Conservation (phyloP, 441 rosid species). For the Capsella rubella region DNA sequence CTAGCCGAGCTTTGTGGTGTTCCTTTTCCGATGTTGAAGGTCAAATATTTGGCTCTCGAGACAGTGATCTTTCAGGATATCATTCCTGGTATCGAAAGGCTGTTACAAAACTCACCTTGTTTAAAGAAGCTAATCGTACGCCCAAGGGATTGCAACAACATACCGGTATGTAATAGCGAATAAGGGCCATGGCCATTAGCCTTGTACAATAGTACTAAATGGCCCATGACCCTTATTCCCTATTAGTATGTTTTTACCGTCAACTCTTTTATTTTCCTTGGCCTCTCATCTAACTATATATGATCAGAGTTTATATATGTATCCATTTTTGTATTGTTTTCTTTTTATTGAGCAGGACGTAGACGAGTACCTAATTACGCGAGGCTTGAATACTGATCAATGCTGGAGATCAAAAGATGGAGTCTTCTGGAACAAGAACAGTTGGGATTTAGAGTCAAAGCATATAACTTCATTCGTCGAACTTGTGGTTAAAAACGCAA, state of each 20-base stretch:
- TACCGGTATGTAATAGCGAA: not conserved
- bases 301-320: not conserved
- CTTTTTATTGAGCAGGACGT: not conserved
- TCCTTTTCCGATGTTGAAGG: not conserved
- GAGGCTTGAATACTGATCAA: not conserved
- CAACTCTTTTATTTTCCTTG: not conserved
- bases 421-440: not conserved
- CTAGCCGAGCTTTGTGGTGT: not conserved
- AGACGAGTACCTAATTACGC: not conserved
- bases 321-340: not conserved
- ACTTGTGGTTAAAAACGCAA: not conserved
- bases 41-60: not conserved
- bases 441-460: not conserved
- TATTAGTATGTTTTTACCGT: no score
- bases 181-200: not conserved
- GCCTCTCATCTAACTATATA: not conserved
- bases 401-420: slow-evolving; percentile 26
- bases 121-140: slow-evolving; percentile 1
- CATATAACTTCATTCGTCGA: not conserved
- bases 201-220: no score
- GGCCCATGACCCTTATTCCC: no score
- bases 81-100: slow-evolving; percentile 3
- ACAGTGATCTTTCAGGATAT: not conserved
- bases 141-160: not conserved
- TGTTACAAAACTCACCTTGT: slow-evolving; percentile 23